Percentiles rank a stretch among this genome's conserved stretches.
These are phyloP conservation scores for Mycena pura DNA, from an alignment of 768 basidiomycete genomes.

Conservation along the genomic window DNA sequence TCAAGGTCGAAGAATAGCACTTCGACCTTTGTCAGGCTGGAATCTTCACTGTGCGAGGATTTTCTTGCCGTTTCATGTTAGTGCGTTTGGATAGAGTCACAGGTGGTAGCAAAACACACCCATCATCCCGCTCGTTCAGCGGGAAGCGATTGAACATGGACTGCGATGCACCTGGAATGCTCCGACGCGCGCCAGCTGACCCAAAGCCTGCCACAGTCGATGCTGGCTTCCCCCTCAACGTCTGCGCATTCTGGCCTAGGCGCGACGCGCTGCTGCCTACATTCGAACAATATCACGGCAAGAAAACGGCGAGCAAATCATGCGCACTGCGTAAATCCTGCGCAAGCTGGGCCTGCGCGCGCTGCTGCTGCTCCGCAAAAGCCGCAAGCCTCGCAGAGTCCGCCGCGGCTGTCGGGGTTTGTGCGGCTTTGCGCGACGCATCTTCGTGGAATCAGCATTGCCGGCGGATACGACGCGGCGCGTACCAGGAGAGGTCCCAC, in stretches of 20 bases:
- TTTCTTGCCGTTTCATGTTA: not conserved
- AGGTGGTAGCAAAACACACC: not conserved
- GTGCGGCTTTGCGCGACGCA: not conserved
- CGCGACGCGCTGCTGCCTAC: conserved; percentile 17
- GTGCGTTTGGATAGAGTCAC: not conserved
- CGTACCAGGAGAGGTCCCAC: conserved; percentile 18
- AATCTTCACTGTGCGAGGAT: conserved; percentile 14
- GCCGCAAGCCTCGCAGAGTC: conserved; percentile 19
- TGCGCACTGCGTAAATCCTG: conserved; percentile 12
- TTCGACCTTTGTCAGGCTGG: conserved; percentile 20
- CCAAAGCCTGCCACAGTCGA: conserved; percentile 1
- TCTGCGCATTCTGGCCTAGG: conserved; percentile 13
- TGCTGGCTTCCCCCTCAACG: not conserved
- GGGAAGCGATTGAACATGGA: conserved; percentile 18
- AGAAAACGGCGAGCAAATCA: not conserved
- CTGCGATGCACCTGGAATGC: not conserved
- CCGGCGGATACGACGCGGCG: not conserved
- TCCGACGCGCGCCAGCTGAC: conserved; percentile 1
- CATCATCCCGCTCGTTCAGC: conserved; percentile 22
- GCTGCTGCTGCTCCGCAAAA: conserved; percentile 20
- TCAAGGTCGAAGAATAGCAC: conserved; percentile 27
- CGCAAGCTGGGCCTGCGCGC: not conserved
- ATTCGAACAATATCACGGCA: not conserved
- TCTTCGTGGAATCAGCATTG: not conserved
- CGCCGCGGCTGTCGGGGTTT: conserved; percentile 2